Evolutionary conservation across 2,329 filamentous ascomycete genomes (phyloP).

Genomic region (Ascochyta rabiei): DNA sequence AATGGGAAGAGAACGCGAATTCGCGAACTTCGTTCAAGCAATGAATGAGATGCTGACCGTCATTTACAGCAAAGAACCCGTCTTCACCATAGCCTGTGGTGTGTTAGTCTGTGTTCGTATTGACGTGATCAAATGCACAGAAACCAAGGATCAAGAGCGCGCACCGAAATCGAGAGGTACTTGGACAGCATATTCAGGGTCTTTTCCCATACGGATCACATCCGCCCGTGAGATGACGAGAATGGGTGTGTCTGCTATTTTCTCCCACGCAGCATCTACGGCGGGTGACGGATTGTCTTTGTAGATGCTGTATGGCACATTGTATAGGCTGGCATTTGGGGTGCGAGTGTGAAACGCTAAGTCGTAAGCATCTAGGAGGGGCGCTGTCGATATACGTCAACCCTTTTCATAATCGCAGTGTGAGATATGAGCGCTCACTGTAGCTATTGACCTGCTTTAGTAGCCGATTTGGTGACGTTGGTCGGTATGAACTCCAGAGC

Average conservation of each 20-base stretch:
- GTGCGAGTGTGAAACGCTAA: background rate
- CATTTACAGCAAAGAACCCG: slow-evolving; percentile 9
- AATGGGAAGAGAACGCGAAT: slow-evolving; percentile 4
- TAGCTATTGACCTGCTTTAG: background rate
- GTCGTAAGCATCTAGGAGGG: background rate
- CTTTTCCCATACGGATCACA: slow-evolving; percentile 9
- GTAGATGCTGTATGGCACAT: slow-evolving; percentile 18
- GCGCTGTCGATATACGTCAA: background rate
- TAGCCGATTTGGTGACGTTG: background rate
- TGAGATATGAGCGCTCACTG: background rate
- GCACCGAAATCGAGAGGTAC: slow-evolving; percentile 6
- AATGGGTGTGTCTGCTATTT: background rate
- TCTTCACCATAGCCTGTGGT: slow-evolving; percentile 3
- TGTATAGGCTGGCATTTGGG: slow-evolving; percentile 16
- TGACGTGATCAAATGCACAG: background rate
- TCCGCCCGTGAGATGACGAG: background rate
- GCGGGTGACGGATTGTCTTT: slow-evolving; percentile 6
- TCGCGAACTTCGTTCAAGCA: slow-evolving; percentile 6
- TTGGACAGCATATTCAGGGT: slow-evolving; percentile 5
- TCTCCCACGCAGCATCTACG: slow-evolving; percentile 16
- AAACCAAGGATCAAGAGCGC: background rate
- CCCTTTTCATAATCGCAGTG: background rate
- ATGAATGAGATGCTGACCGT: slow-evolving; percentile 11
- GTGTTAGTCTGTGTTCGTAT: background rate
- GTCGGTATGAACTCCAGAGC: background rate